A percentile compares a stretch with the other conserved stretches of the same genome.
phyloP scores from a whole-genome alignment of 352 stramenopile genomes.

The Phytophthora foliorum region DNA sequence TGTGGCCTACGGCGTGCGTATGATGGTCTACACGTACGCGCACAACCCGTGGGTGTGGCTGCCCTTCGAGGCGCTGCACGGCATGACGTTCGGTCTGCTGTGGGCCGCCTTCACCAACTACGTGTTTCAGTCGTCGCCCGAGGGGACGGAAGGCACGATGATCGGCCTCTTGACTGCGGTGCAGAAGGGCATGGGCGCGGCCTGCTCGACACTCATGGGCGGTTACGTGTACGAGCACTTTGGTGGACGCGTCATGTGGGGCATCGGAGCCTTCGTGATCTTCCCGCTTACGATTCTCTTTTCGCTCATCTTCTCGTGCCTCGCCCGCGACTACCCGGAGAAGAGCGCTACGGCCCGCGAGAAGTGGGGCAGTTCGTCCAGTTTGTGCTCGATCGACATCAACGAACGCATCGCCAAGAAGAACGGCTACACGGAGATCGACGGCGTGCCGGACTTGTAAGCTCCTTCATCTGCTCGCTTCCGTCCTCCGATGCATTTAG shows the following conservation, averaged over 20 bases:
- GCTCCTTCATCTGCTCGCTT: slow-evolving; percentile 13
- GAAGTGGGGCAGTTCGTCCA: slow-evolving; percentile 42
- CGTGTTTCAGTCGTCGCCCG: slow-evolving; percentile 68
- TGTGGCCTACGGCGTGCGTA: slow-evolving; percentile 61
- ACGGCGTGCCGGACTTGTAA: slow-evolving; percentile 28
- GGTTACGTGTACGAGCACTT: slow-evolving; percentile 81
- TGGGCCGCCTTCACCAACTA: slow-evolving; percentile 87
- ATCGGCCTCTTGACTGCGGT: slow-evolving; percentile 72
- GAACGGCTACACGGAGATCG: slow-evolving; percentile 36
- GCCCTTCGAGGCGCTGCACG: slow-evolving; percentile 74
- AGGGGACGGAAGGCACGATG: slow-evolving; percentile 77
- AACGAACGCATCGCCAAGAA: slow-evolving; percentile 41
- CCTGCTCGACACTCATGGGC: slow-evolving; percentile 67
- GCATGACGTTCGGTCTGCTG: slow-evolving; percentile 73
- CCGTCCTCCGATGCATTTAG: slow-evolving; percentile 17
- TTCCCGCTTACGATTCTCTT: slow-evolving; percentile 59
- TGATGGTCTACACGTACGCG: slow-evolving; percentile 73
- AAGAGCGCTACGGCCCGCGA: slow-evolving; percentile 38
- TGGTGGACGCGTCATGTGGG: slow-evolving; percentile 70
- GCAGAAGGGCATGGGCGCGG: slow-evolving; percentile 75
- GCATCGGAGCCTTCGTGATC: slow-evolving; percentile 54
- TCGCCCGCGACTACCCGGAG: slow-evolving; percentile 48
- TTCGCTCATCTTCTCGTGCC: slow-evolving; percentile 54
- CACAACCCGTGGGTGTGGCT: slow-evolving; percentile 72
- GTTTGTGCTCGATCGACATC: slow-evolving; percentile 43